These are phyloP conservation scores for Stenocarpella maydis DNA, from an alignment of 2,329 filamentous ascomycete genomes.

Conservation along the genomic window DNA sequence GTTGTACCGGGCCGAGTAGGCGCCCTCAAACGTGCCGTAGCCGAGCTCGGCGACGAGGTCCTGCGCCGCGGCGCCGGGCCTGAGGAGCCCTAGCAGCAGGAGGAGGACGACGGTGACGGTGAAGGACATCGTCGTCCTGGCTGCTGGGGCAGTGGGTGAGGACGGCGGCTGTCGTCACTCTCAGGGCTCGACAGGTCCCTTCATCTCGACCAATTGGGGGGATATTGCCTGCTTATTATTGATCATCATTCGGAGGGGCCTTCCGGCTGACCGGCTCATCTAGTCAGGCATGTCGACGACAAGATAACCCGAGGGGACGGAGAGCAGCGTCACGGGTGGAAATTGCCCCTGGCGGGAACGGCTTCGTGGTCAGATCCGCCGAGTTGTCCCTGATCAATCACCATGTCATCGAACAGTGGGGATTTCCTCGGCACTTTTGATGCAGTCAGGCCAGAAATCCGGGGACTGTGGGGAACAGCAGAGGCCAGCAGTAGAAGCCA, in stretches of 20 bases:
- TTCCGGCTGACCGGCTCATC: background rate
- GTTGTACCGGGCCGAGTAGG: conserved; percentile 60
- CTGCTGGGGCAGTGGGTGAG: background rate
- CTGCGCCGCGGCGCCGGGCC: conserved; percentile 24
- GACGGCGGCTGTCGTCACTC: conserved; percentile 4
- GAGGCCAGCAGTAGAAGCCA: background rate
- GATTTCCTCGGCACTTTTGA: conserved; percentile 13
- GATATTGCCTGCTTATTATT: background rate
- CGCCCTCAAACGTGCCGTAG: conserved; percentile 62
- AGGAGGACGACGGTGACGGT: background rate
- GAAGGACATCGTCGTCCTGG: conserved; percentile 27
- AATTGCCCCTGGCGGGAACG: background rate
- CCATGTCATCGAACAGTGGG: conserved; percentile 7
- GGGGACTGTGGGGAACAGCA: conserved; percentile 13
- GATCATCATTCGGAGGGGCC: background rate
- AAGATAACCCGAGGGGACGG: conserved; percentile 30
- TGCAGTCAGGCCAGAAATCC: background rate
- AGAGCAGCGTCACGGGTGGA: background rate
- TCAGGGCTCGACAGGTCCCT: background rate
- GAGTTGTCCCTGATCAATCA: background rate
- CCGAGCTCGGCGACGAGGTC: conserved; percentile 51
- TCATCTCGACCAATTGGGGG: background rate
- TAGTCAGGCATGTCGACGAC: background rate
- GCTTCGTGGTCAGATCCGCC: conserved; percentile 18
- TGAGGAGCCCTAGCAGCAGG: background rate